Conservation (phyloP, 495 filamentous ascomycete species). For the Hypomontagnella submonticulosa region DNA sequence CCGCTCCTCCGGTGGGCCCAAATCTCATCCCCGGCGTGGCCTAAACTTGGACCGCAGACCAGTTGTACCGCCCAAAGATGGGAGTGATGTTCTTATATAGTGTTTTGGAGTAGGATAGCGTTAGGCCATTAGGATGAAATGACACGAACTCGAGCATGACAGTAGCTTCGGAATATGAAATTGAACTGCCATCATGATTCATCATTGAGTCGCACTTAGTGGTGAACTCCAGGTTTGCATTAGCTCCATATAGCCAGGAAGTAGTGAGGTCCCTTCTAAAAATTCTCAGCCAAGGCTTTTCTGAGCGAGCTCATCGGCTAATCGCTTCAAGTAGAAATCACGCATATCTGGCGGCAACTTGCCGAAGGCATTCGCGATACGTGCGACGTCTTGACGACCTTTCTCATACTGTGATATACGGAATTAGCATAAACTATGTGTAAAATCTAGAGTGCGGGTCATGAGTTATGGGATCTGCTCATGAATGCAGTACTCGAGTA, state of each 20-base stretch:
- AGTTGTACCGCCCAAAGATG: too few relatives aligned
- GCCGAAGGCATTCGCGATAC: conserved; percentile 73
- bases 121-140: too few relatives aligned
- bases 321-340: conserved; percentile 78
- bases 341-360: conserved; percentile 72
- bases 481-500: too few relatives aligned
- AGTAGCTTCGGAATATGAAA: too few relatives aligned
- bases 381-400: conserved; percentile 75
- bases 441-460: too few relatives aligned
- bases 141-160: too few relatives aligned
- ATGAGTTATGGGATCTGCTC: too few relatives aligned
- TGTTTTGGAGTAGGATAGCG: too few relatives aligned
- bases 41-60: too few relatives aligned
- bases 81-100: too few relatives aligned
- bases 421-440: conserved; percentile 11
- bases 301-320: conserved; percentile 74
- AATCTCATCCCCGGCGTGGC: conserved; percentile 19
- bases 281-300: conserved; percentile 19
- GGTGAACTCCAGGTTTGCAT: neutral
- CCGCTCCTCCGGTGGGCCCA: conserved; percentile 30
- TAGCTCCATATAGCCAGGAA: neutral
- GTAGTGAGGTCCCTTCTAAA: neutral
- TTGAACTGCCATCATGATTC: too few relatives aligned
- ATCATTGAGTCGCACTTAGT: too few relatives aligned
- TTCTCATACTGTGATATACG: conserved; percentile 69